Base-by-base conservation (phyloP, 2,329 filamentous ascomycete genomes). In the Talaromyces sp. region DNA sequence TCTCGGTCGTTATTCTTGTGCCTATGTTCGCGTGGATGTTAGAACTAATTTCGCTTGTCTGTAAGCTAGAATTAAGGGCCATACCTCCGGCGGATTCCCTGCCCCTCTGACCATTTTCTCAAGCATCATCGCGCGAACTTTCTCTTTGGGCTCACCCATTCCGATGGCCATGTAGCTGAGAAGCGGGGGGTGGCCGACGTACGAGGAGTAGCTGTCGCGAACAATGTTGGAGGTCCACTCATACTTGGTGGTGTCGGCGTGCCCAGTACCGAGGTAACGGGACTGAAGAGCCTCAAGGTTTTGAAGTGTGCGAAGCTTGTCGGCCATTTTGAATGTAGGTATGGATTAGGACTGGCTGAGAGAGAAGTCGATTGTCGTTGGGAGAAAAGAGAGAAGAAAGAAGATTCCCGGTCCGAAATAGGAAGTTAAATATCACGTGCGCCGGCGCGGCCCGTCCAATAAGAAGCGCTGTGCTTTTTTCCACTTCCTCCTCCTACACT, bases 151-250 rank as follows among this genome's bases (percentile, higher is more conserved):
- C 75, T 96, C 91, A 55, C 95, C 95, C 80, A 96, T 87, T 0
- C 93, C 93, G 56, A 98, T 87, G 19, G 90, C 85, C 82, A 97
- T 92, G 76, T 96, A 97, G 44, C 90, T 87, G 17, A 98, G 82
- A 63, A 97, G 82, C 8, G 92, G 90, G 17, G 92, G 90, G 74
- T 99, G 95, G 22, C 95, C 95, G 66, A 95, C 85, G 70, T 96
- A 93, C 65, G 88, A 92, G 22, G 92, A 86, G 73, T 93, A 93
- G 25, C 89, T 96, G 80, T 99, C 95, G 74, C 95, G 92, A 73
- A 92, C 86, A 73, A 98, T 93, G 80, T 98, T 99, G 63, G 90
- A 93, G 57, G 89, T 89, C 92, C 93, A 99, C 79, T 99, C 95
- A 87, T 95, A 95, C 76, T 92, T 96, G 28, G 92, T 96, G 15